Conservation (phyloP, 1,139 yeast genomes). For the Protomyces inundatus region DNA sequence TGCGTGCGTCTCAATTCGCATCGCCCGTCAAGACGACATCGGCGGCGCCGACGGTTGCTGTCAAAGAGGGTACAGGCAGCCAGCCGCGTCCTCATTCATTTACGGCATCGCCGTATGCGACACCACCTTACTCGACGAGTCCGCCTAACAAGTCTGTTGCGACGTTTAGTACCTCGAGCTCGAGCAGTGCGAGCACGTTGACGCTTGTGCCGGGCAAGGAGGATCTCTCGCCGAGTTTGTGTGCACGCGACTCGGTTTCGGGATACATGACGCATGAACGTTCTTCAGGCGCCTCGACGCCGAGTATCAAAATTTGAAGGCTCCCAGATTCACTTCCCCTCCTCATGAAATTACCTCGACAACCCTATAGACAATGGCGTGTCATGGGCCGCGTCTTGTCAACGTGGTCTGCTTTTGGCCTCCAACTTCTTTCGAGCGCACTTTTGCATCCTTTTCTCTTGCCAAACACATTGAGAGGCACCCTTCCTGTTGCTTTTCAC, state of each 20-base stretch:
- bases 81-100: neutral
- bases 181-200: no score
- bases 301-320: neutral
- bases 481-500: no score
- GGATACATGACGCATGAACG: neutral
- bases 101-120: neutral
- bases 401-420: no score
- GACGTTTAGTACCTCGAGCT: no score
- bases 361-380: no score
- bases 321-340: neutral
- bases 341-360: no score
- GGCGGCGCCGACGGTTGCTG: neutral
- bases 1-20: neutral
- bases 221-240: neutral
- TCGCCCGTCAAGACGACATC: neutral
- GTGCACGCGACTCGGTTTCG: neutral
- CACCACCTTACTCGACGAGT: conserved; percentile 7
- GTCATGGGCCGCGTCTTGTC: no score
- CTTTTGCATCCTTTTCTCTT: no score
- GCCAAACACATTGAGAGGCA: no score
- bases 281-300: neutral
- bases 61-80: neutral
- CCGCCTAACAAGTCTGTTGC: neutral
- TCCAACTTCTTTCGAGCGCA: no score
- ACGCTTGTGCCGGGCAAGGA: neutral